Evolutionary conservation across 768 basidiomycete species (phyloP).

Genomic region (Udeniomyces megalosporus): DNA sequence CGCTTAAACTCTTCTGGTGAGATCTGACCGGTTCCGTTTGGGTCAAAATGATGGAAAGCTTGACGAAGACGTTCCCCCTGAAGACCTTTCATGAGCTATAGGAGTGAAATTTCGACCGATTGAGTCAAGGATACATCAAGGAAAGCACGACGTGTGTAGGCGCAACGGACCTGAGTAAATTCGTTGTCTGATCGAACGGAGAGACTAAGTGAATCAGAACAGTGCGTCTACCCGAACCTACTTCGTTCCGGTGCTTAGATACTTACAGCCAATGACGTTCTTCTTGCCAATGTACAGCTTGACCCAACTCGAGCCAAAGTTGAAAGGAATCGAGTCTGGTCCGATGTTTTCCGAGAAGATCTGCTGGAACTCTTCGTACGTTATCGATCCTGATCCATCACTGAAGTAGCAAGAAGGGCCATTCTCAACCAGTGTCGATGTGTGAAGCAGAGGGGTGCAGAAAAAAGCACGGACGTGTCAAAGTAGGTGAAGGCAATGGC

Average conservation of each 20-base stretch:
- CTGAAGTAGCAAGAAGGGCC: constrained; percentile 34
- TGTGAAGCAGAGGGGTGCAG: too few species aligned
- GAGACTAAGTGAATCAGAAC: not conserved
- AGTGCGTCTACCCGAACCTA: not conserved
- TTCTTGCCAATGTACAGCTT: constrained; percentile 88
- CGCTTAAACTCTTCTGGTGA: constrained; percentile 81
- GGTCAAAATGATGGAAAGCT: constrained; percentile 81
- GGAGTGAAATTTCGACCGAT: constrained; percentile 30
- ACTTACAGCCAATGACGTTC: constrained; percentile 79
- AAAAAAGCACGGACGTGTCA: constrained; percentile 57
- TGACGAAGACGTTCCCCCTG: constrained; percentile 96
- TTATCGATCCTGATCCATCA: constrained; percentile 80
- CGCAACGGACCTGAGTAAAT: constrained; percentile 42
- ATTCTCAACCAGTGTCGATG: not conserved
- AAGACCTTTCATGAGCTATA: constrained; percentile 92
- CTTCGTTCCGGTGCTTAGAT: not conserved
- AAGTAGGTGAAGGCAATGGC: constrained; percentile 94
- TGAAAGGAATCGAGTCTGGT: constrained; percentile 71
- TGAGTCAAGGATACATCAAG: not conserved
- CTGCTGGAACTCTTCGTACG: constrained; percentile 85
- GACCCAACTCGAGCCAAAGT: constrained; percentile 85
- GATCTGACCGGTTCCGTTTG: constrained; percentile 85
- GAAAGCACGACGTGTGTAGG: not conserved
- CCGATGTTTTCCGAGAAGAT: constrained; percentile 68
- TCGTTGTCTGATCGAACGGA: constrained; percentile 53